Percentiles rank a stretch among this genome's conserved stretches.
phyloP scores from a whole-genome alignment of 805 yeast genomes.

The Brettanomyces naardenensis region DNA sequence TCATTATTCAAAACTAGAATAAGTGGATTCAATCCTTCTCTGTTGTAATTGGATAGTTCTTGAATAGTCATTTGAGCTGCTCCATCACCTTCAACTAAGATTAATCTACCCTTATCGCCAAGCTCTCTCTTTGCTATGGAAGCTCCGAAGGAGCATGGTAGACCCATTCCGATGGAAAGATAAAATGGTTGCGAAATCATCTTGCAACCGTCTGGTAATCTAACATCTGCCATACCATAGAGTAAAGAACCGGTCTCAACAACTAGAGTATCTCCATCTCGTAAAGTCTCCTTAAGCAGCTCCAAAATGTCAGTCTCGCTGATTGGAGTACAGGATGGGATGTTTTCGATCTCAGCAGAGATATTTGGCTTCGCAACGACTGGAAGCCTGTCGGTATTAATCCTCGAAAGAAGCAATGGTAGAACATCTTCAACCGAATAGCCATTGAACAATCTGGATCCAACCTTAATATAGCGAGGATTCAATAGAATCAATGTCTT shows the following conservation, averaged over 20 bases:
- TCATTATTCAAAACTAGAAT: conserved; percentile 73
- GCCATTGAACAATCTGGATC: conserved; percentile 31
- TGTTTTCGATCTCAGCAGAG: conserved; percentile 12
- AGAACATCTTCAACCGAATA: conserved; percentile 43
- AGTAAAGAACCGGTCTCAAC: conserved; percentile 80
- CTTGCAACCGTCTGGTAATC: conserved; percentile 46
- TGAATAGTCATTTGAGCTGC: conserved; percentile 93
- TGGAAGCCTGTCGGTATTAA: conserved; percentile 23
- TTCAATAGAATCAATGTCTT: conserved; percentile 41
- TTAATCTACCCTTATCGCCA: conserved; percentile 38
- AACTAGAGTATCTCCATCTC: conserved; percentile 63
- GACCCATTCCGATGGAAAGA: conserved; percentile 81
- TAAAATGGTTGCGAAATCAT: conserved; percentile 66
- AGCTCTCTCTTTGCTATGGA: conserved; percentile 63
- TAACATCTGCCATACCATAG: conserved; percentile 65
- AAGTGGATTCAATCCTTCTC: conserved; percentile 55
- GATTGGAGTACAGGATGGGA: conserved; percentile 27
- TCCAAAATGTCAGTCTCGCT: conserved; percentile 40
- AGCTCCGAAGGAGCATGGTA: conserved; percentile 82
- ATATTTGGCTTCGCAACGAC: conserved; percentile 8
- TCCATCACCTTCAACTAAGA: conserved; percentile 85
- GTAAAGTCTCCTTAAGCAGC: conserved; percentile 24
- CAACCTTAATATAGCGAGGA: conserved; percentile 45
- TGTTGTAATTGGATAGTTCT: conserved; percentile 36
- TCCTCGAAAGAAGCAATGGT: conserved; percentile 28